phyloP scores from a whole-genome alignment of 2,329 filamentous ascomycete species.

The Diaporthe vexans region DNA sequence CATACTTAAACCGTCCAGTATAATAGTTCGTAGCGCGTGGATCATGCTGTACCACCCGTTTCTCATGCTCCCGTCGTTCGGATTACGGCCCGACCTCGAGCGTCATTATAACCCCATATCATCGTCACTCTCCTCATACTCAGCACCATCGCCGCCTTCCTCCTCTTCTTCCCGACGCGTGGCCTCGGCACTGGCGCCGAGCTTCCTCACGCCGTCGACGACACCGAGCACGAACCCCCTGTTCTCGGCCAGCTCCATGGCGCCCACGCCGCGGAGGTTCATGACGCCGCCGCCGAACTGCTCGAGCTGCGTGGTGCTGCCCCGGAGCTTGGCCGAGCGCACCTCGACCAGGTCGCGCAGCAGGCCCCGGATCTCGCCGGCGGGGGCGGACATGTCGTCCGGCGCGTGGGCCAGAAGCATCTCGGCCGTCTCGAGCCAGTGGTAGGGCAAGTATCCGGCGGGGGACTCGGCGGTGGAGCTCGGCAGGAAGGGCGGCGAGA shows the following conservation, averaged over 20 bases:
- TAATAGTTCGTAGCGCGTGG: constrained; percentile 28
- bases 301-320: constrained; percentile 79
- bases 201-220: constrained; percentile 87
- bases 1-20: constrained; percentile 28
- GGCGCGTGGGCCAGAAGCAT: constrained; percentile 86
- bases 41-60: background rate
- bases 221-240: constrained; percentile 87
- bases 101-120: constrained; percentile 60
- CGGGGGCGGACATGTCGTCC: constrained; percentile 80
- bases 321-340: constrained; percentile 88
- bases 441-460: constrained; percentile 84
- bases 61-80: background rate
- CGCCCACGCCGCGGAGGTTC: constrained; percentile 81
- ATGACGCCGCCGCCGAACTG: constrained; percentile 80
- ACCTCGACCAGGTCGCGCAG: constrained; percentile 89
- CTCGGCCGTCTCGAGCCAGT: constrained; percentile 94
- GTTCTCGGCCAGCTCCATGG: constrained; percentile 92
- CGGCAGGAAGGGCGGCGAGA: constrained; percentile 83
- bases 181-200: constrained; percentile 85
- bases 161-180: constrained; percentile 82
- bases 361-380: constrained; percentile 80
- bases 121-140: constrained; percentile 71
- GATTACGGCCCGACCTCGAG: background rate
- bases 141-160: constrained; percentile 72
- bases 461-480: constrained; percentile 80